These are phyloP conservation scores for Wickerhamiella australiensis DNA, from an alignment of 805 yeast species.

Conservation along the genomic window DNA sequence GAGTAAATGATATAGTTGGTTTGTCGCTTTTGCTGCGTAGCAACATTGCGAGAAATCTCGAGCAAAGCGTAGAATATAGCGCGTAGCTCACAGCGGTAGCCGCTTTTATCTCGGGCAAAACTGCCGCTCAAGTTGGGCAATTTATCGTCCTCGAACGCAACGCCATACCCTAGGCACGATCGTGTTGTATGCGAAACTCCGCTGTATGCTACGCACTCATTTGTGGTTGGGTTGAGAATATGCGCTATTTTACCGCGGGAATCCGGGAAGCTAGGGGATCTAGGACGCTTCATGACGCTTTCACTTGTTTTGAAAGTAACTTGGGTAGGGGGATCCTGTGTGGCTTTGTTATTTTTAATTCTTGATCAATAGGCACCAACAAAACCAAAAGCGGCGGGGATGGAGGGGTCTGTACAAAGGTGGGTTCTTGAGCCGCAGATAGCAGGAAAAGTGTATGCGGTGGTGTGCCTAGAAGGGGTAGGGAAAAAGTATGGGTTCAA, in stretches of 20 bases:
- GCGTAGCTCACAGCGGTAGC: constrained; percentile 13
- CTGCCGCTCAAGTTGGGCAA: constrained; percentile 11
- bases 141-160: constrained; percentile 12
- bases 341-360: background rate
- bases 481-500: background rate
- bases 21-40: background rate
- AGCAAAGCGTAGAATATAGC: constrained; percentile 12
- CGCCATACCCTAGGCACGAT: constrained; percentile 11
- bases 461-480: background rate
- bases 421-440: too few species aligned
- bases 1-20: constrained; percentile 11
- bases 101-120: constrained; percentile 9
- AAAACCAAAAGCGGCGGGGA: too few species aligned
- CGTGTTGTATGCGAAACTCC: constrained; percentile 4
- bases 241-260: constrained; percentile 6
- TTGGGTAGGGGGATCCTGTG: background rate
- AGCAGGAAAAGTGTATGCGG: background rate
- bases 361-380: background rate
- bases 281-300: background rate
- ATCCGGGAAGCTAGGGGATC: background rate
- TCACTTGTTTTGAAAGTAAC: background rate
- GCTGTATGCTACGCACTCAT: background rate
- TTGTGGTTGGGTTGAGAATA: constrained; percentile 6
- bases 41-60: constrained; percentile 4
- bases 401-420: too few species aligned